Evolutionary conservation across 805 yeast species (phyloP).

Genomic region (Lipomyces starkeyi): DNA sequence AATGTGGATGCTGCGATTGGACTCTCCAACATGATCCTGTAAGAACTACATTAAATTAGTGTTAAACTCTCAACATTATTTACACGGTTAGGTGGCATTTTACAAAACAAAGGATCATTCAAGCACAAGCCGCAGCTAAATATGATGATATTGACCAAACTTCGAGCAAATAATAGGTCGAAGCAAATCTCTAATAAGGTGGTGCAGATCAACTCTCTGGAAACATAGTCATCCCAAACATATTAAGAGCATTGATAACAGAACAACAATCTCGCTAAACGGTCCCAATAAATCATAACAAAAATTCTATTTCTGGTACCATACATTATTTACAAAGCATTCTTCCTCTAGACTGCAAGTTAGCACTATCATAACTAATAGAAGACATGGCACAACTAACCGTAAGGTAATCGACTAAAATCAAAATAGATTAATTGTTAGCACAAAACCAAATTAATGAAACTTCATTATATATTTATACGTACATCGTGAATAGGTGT

Average conservation of each 20-base stretch:
- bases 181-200: slow-evolving; percentile 4
- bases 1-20: too few species aligned
- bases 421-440: neutral
- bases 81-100: neutral
- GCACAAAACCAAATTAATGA: neutral
- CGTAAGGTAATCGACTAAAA: slow-evolving; percentile 26
- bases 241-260: neutral
- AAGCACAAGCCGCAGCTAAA: neutral
- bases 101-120: neutral
- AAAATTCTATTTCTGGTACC: neutral
- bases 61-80: neutral
- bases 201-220: slow-evolving; percentile 12
- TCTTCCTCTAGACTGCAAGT: slow-evolving; percentile 11
- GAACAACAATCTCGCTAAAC: neutral
- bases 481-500: slow-evolving; percentile 93
- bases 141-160: neutral
- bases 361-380: neutral
- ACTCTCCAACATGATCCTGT: too few species aligned
- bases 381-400: slow-evolving; percentile 2
- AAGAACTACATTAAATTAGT: too few species aligned
- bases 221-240: neutral
- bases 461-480: neutral
- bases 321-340: slow-evolving; percentile 15
- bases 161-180: neutral
- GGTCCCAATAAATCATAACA: neutral